Base-by-base conservation (phyloP, 257 asterid species). In the Anisodus acutangulus region DNA sequence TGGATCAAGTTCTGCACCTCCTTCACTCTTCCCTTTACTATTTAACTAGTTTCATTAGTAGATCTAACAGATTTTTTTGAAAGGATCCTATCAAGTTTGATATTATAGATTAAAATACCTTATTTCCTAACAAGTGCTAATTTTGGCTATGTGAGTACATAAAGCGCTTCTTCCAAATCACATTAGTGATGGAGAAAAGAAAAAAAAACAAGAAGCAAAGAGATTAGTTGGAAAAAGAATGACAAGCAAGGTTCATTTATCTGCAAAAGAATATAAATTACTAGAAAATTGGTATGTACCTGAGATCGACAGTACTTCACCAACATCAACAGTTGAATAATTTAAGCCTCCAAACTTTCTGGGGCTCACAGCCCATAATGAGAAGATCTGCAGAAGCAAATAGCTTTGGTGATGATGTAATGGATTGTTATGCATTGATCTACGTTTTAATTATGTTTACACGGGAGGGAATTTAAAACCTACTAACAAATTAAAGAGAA, bases 361-460 rank as follows among this genome's bases (percentile, higher is more conserved):
- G 49, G 99, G 91, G 85, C 96, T 95, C 71, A 89, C 97, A 19
- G 99, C 94, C 99, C 99, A 95, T 83, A 95, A 83, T 13, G 99
- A 91, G 86, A 95, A 95, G 91, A 94, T 95, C 98, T 95, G 79
- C 39, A 64, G 67, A 79, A 22, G 53, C 11, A 68, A 66, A 39
- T 8, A 6, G 4, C 43, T 3, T 68, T n/a, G 12, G 8, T 60
- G 80, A 47, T 74, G 80, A 74, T 19, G n/a, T 1, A 47, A 72
- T 72, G 12, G 9, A 49, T 49, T 51, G 12, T 9, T 51, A 49
- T 49, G 3, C 7, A 1, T 12, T 22, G 62, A n/a, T 11, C 39
- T 5, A 49, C 8, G 2, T 49, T 47, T 19, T 49, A 19, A 63
- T 63, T 4, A 22, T 9, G 70, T 63, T 22, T 63, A 63, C 39